Evolutionary conservation across 202 grass and related monocot species (phyloP).

Genomic region (Bolboschoenoplectus hybrid): DNA sequence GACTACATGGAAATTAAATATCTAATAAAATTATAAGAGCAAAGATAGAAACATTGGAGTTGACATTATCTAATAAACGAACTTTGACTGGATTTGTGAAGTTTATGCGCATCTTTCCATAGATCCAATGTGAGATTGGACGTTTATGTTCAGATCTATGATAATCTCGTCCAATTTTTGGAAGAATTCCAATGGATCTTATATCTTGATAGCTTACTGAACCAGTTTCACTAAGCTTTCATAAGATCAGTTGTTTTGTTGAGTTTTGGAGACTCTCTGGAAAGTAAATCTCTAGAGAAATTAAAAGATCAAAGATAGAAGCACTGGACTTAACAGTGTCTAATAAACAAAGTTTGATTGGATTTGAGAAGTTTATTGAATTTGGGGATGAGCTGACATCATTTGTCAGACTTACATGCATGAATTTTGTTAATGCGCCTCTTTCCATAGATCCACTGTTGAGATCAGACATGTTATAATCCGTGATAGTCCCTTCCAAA

Average conservation of each 20-base stretch:
- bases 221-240: background rate
- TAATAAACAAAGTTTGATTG: background rate
- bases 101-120: background rate
- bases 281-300: background rate
- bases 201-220: slow-evolving; percentile 7
- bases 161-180: background rate
- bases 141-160: slow-evolving; percentile 18
- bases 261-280: background rate
- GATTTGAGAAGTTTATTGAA: background rate
- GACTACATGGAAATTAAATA: background rate
- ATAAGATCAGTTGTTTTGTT: slow-evolving; percentile 17
- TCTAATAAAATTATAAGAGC: background rate
- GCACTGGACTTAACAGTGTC: background rate
- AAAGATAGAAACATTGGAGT: background rate
- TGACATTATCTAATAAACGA: background rate
- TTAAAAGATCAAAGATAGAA: background rate
- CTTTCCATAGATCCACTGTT: slow-evolving; percentile 6
- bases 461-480: slow-evolving; percentile 15
- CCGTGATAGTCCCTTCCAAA: slow-evolving; percentile 18
- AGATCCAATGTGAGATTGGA: slow-evolving; percentile 24
- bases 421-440: background rate
- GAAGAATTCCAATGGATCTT: background rate
- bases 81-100: slow-evolving; percentile 5
- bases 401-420: background rate
- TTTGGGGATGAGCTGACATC: background rate